These are phyloP conservation scores for Exophiala xenobiotica DNA, from an alignment of 2,329 filamentous ascomycete genomes.

Conservation along the genomic window DNA sequence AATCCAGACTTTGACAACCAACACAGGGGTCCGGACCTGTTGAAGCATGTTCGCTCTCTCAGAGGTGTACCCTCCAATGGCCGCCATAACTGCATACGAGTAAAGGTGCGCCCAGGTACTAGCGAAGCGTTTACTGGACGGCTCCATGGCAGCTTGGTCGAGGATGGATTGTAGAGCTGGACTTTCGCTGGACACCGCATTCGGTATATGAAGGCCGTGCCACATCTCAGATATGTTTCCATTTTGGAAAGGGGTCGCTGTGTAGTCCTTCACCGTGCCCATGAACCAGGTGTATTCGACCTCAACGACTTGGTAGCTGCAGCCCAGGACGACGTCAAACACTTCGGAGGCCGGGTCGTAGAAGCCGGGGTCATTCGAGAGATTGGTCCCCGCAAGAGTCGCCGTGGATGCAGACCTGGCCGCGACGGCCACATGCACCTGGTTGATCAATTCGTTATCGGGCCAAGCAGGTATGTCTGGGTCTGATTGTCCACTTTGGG, in stretches of 20 bases:
- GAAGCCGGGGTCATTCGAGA: conserved; percentile 5
- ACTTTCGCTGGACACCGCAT: conserved; percentile 2
- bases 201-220: conserved; percentile 3
- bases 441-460: conserved; percentile 13
- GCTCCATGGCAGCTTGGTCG: conserved; percentile 11
- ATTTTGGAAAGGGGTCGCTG: background rate
- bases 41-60: conserved; percentile 2
- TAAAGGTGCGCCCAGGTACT: conserved; percentile 10
- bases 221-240: conserved; percentile 17
- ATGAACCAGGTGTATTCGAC: conserved; percentile 20
- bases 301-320: conserved; percentile 6
- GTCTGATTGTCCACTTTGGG: conserved; percentile 1
- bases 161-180: conserved; percentile 7
- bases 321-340: conserved; percentile 5
- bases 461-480: background rate
- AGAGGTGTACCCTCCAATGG: conserved; percentile 5
- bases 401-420: conserved; percentile 4
- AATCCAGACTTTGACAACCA: conserved; percentile 15
- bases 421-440: conserved; percentile 12
- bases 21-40: conserved; percentile 3
- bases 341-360: background rate
- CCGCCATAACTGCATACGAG: conserved; percentile 7
- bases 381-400: conserved; percentile 7
- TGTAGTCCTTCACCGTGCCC: conserved; percentile 2
- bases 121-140: conserved; percentile 2